Conservation (phyloP, 2,329 filamentous ascomycete species). For the Cladosporium halotolerans region DNA sequence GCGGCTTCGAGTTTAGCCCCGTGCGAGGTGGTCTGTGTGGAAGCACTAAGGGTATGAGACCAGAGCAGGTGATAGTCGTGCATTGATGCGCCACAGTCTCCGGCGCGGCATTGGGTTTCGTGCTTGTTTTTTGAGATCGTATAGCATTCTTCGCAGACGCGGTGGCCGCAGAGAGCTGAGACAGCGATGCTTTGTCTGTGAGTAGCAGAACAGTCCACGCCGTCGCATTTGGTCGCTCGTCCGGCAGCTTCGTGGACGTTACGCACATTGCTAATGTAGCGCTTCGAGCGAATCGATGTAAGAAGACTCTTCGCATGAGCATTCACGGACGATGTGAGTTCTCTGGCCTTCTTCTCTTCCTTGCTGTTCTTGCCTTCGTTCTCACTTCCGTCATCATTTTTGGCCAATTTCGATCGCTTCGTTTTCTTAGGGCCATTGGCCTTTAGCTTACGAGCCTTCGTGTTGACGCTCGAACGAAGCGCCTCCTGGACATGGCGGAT, state of each 20-base stretch:
- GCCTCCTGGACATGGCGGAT: not conserved
- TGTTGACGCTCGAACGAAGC: not conserved
- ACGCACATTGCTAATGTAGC: slow-evolving; percentile 20
- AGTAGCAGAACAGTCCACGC: not conserved
- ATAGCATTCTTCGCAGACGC: slow-evolving; percentile 41
- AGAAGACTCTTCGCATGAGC: slow-evolving; percentile 17
- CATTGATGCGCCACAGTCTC: slow-evolving; percentile 37
- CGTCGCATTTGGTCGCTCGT: not conserved
- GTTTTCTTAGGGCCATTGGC: not conserved
- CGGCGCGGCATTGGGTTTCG: slow-evolving; percentile 32
- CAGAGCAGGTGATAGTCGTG: slow-evolving; percentile 37
- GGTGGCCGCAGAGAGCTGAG: slow-evolving; percentile 47
- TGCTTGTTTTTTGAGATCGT: slow-evolving; percentile 18
- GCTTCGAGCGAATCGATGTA: slow-evolving; percentile 18
- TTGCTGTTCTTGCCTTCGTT: not conserved
- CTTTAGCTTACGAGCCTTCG: not conserved
- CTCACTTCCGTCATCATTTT: not conserved
- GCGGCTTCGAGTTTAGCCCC: slow-evolving; percentile 46
- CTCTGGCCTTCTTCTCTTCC: not conserved
- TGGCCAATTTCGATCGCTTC: not conserved
- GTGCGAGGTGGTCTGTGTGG: slow-evolving; percentile 15
- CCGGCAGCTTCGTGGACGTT: not conserved
- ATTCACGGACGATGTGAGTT: slow-evolving; percentile 10
- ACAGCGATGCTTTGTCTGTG: slow-evolving; percentile 24
- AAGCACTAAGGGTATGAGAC: slow-evolving; percentile 30